A percentile compares a stretch with the other conserved stretches of the same genome.
phyloP scores from a whole-genome alignment of 495 filamentous ascomycete genomes.

The Hypoxylon crocopeplum region DNA sequence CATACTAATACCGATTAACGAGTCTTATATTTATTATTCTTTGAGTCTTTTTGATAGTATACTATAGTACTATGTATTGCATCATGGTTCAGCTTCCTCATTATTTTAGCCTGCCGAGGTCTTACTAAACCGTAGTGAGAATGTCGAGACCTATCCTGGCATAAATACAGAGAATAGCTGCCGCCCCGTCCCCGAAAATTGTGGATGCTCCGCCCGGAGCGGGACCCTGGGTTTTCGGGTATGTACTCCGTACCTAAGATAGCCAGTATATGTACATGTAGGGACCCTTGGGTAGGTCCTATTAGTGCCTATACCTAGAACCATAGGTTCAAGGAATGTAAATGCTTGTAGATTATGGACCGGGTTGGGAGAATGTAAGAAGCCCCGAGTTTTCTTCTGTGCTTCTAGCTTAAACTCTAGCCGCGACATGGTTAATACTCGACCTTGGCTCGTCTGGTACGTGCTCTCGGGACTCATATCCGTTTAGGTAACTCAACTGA shows the following conservation, averaged over 20 bases:
- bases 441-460: neutral
- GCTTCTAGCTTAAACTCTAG: neutral
- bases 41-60: no score
- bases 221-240: conserved; percentile 27
- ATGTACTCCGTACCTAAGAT: conserved; percentile 31
- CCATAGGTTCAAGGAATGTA: neutral
- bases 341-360: conserved; percentile 19
- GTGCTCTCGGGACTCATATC: conserved; percentile 23
- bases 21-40: no score
- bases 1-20: no score
- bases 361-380: neutral
- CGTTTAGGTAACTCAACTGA: conserved; percentile 17
- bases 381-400: neutral
- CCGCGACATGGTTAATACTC: neutral
- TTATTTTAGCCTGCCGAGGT: conserved; percentile 23
- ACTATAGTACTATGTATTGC: conserved; percentile 11
- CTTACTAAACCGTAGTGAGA: conserved; percentile 25
- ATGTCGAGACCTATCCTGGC: conserved; percentile 11
- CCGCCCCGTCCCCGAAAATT: conserved; percentile 24
- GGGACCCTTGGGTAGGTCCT: conserved; percentile 7
- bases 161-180: conserved; percentile 3
- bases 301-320: neutral
- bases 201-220: conserved; percentile 36
- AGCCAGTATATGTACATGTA: conserved; percentile 7
- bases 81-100: conserved; percentile 17